Evolutionary conservation across 768 basidiomycete species (phyloP).

Genomic region (Russula olivacea): DNA sequence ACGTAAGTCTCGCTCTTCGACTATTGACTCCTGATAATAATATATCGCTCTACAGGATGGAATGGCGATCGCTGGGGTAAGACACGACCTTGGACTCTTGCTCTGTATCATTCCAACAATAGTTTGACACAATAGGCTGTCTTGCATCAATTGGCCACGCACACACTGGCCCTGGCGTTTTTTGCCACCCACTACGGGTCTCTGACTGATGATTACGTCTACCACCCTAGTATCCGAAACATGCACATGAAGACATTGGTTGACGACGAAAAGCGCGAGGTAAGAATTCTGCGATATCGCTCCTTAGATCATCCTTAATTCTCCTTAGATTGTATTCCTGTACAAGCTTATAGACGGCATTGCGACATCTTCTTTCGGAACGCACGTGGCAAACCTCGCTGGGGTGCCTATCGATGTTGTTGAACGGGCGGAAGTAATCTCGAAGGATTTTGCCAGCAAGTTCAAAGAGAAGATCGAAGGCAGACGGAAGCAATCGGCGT

Average conservation of each 20-base stretch:
- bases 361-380: slow-evolving; percentile 86
- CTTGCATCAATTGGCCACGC: slow-evolving; percentile 89
- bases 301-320: not conserved
- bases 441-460: slow-evolving; percentile 77
- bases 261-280: slow-evolving; percentile 87
- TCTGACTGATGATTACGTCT: slow-evolving; percentile 87
- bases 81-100: slow-evolving; percentile 24
- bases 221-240: slow-evolving; percentile 86
- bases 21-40: slow-evolving; percentile 13
- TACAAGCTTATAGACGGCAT: slow-evolving; percentile 89
- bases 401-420: slow-evolving; percentile 86
- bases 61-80: slow-evolving; percentile 93
- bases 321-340: slow-evolving; percentile 77
- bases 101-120: not conserved
- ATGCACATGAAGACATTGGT: slow-evolving; percentile 97
- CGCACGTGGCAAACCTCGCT: slow-evolving; percentile 91
- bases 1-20: slow-evolving; percentile 41
- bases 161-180: slow-evolving; percentile 85
- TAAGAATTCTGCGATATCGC: slow-evolving; percentile 31
- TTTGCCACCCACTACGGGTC: slow-evolving; percentile 98
- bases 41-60: slow-evolving; percentile 62
- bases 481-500: slow-evolving; percentile 48
- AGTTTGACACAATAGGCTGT: slow-evolving; percentile 54
- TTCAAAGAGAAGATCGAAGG: slow-evolving; percentile 77
- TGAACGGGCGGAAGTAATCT: slow-evolving; percentile 80